phyloP scores from a whole-genome alignment of 148 eudicot genomes.

The Suaeda aralocaspica region DNA sequence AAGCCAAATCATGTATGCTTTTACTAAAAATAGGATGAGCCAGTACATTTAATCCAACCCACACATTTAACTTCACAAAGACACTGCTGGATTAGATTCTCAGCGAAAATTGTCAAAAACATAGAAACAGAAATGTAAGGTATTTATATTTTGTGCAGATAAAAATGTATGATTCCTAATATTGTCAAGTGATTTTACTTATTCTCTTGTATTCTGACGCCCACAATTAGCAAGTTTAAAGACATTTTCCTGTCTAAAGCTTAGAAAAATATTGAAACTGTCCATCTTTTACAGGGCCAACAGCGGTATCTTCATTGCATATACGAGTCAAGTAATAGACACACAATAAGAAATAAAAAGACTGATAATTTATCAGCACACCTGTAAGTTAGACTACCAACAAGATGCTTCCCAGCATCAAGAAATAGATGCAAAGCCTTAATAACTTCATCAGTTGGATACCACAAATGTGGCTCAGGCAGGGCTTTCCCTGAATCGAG shows the following conservation, averaged over 20 bases:
- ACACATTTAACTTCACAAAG: neutral
- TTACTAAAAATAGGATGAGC: neutral
- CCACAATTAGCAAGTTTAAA: neutral
- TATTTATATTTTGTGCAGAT: neutral
- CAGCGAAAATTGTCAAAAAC: too few relatives aligned
- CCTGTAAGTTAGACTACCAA: constrained; percentile 83
- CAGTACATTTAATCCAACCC: neutral
- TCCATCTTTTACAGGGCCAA: neutral
- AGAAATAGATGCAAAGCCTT: constrained; percentile 72
- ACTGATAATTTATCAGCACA: constrained; percentile 14
- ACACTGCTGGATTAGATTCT: neutral
- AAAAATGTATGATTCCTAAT: neutral
- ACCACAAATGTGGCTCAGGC: constrained; percentile 88
- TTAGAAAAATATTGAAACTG: neutral
- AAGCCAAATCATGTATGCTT: neutral
- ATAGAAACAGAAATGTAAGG: neutral
- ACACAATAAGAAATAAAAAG: neutral
- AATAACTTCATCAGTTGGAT: constrained; percentile 57
- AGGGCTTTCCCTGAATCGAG: constrained; percentile 44
- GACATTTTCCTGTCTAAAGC: neutral
- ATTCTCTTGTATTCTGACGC: neutral
- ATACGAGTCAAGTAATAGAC: neutral
- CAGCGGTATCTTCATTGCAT: neutral
- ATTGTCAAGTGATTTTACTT: neutral
- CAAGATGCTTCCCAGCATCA: constrained; percentile 54